phyloP scores from a whole-genome alignment of 768 basidiomycete species.

The Lanmaoa rubissima region DNA sequence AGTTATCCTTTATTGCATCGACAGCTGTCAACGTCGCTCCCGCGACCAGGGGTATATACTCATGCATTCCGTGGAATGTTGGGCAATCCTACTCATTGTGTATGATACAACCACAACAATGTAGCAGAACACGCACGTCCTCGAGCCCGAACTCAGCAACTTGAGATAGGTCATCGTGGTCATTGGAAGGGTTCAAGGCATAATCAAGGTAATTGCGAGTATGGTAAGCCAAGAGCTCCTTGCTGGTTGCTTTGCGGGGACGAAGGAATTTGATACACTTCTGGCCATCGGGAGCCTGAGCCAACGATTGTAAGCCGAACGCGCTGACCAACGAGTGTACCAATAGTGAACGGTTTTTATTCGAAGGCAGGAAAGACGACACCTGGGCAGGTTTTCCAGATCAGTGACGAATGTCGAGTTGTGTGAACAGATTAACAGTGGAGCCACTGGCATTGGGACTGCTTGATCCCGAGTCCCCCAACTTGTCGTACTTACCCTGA shows the following conservation, averaged over 20 bases:
- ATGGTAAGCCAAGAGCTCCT: slow-evolving; percentile 68
- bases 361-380: slow-evolving; percentile 65
- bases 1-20: slow-evolving; percentile 48
- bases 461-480: background rate
- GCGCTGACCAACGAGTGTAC: slow-evolving; percentile 63
- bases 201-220: slow-evolving; percentile 67
- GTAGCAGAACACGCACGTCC: slow-evolving; percentile 41
- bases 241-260: slow-evolving; percentile 51
- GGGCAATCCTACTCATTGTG: slow-evolving; percentile 70
- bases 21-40: slow-evolving; percentile 79
- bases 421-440: background rate
- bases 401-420: background rate
- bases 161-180: slow-evolving; percentile 22
- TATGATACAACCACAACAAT: background rate
- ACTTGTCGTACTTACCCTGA: slow-evolving; percentile 38
- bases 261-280: slow-evolving; percentile 45
- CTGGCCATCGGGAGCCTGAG: slow-evolving; percentile 17
- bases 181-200: slow-evolving; percentile 40
- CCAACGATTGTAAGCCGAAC: slow-evolving; percentile 45
- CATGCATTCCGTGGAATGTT: slow-evolving; percentile 61
- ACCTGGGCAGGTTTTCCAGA: slow-evolving; percentile 27
- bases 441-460: too few species aligned
- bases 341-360: slow-evolving; percentile 58
- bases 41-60: slow-evolving; percentile 70
- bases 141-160: slow-evolving; percentile 54